These are phyloP conservation scores for Penicillium angulare DNA, from an alignment of 495 filamentous ascomycete species.

Conservation along the genomic window DNA sequence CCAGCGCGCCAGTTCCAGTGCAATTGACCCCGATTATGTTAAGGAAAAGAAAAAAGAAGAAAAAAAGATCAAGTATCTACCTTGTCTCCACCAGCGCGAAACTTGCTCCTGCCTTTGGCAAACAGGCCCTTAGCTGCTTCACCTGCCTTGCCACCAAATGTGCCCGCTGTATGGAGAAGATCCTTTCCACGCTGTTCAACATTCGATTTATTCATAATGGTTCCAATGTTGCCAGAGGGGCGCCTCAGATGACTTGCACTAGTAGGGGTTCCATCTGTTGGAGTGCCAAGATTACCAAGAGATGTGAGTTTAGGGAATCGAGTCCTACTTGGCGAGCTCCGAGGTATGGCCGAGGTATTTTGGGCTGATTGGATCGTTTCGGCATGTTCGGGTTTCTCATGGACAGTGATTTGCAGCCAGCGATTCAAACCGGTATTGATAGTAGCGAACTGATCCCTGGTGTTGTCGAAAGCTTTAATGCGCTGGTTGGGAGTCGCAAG, in stretches of 20 bases:
- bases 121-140: constrained; percentile 84
- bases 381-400: constrained; percentile 51
- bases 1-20: constrained; percentile 16
- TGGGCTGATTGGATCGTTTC: constrained; percentile 39
- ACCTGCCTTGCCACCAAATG: constrained; percentile 65
- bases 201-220: constrained; percentile 40
- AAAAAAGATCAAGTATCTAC: constrained; percentile 66
- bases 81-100: constrained; percentile 69
- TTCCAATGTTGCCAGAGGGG: constrained; percentile 37
- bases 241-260: constrained; percentile 33
- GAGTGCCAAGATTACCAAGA: constrained; percentile 29
- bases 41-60: too few species aligned
- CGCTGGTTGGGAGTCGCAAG: constrained; percentile 60
- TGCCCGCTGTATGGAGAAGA: constrained; percentile 73
- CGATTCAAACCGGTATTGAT: constrained; percentile 71
- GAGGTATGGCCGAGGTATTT: constrained; percentile 28
- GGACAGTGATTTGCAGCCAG: constrained; percentile 61
- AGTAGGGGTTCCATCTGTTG: constrained; percentile 44
- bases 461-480: constrained; percentile 65
- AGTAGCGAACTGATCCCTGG: constrained; percentile 64
- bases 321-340: constrained; percentile 35
- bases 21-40: constrained; percentile 4
- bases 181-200: constrained; percentile 80
- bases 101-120: constrained; percentile 80
- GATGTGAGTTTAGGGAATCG: constrained; percentile 48